Percentiles rank a stretch among this genome's conserved stretches.
Evolutionary conservation across 495 filamentous ascomycete species (phyloP).

Genomic region (Xylaria flabelliformis): DNA sequence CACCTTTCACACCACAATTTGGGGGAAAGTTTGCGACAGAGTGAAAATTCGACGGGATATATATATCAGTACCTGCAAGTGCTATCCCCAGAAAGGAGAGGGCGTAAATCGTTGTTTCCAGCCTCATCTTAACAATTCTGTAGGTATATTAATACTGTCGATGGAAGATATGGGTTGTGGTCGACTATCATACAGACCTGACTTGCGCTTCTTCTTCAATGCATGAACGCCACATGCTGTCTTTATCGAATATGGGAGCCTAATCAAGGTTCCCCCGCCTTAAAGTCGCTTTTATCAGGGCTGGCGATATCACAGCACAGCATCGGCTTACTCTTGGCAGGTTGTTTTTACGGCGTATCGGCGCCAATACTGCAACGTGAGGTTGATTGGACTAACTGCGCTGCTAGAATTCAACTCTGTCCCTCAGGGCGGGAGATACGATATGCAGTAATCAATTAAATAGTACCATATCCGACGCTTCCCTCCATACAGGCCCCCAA

Average conservation of each 20-base stretch:
- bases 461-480: not conserved
- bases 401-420: not conserved
- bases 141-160: not conserved
- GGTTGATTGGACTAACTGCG: not conserved
- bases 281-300: not conserved
- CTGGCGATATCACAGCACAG: not conserved
- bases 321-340: conserved; percentile 11
- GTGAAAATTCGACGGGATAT: not conserved
- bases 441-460: not conserved
- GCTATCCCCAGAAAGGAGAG: not conserved
- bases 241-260: no score
- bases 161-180: not conserved
- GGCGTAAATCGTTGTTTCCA: not conserved
- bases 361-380: not conserved
- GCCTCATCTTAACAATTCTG: not conserved
- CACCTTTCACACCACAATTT: conserved; percentile 18
- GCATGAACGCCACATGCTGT: not conserved
- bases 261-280: not conserved
- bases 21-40: conserved; percentile 2
- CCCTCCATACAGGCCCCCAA: not conserved
- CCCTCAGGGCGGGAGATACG: not conserved
- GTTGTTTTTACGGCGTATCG: not conserved
- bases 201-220: not conserved
- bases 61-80: conserved; percentile 3
- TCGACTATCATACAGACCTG: no score